Evolutionary conservation across 352 stramenopile genomes (phyloP).

Genomic region (Pythium inflatum): DNA sequence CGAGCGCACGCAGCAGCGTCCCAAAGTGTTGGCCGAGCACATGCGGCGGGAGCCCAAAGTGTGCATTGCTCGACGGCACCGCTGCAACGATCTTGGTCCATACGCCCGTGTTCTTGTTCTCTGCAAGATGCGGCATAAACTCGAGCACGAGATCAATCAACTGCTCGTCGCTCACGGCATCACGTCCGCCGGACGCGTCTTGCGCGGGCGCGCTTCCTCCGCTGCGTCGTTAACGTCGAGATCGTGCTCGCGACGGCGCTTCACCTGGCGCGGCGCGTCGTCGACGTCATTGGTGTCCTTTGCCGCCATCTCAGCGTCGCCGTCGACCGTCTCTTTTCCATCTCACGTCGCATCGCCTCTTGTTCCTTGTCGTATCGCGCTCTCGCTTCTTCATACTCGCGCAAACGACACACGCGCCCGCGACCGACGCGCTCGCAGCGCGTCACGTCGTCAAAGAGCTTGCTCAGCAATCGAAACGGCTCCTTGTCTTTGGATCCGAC

Average conservation of each 20-base stretch:
- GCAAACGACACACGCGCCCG: no score
- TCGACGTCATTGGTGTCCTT: no score
- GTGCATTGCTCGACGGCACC: no score
- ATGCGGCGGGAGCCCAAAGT: no score
- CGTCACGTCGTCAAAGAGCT: background rate
- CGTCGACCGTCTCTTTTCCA: no score
- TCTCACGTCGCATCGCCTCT: background rate
- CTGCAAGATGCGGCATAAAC: background rate
- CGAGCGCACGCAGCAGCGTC: no score
- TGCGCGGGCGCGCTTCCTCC: background rate
- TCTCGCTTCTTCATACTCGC: background rate
- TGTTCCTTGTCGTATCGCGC: background rate
- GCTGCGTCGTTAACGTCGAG: background rate
- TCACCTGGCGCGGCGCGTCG: no score
- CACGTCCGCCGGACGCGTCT: background rate
- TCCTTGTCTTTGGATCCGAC: no score
- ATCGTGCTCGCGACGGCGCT: background rate
- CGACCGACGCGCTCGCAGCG: background rate
- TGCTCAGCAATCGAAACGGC: no score
- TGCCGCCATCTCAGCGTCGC: no score
- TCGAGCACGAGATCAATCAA: background rate
- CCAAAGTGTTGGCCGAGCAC: no score
- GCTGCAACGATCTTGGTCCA: no score
- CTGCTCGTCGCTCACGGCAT: conserved; percentile 1
- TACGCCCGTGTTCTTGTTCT: background rate